Base-by-base conservation (phyloP, 2,329 filamentous ascomycete genomes). In the Mollisiaceae sp. region DNA sequence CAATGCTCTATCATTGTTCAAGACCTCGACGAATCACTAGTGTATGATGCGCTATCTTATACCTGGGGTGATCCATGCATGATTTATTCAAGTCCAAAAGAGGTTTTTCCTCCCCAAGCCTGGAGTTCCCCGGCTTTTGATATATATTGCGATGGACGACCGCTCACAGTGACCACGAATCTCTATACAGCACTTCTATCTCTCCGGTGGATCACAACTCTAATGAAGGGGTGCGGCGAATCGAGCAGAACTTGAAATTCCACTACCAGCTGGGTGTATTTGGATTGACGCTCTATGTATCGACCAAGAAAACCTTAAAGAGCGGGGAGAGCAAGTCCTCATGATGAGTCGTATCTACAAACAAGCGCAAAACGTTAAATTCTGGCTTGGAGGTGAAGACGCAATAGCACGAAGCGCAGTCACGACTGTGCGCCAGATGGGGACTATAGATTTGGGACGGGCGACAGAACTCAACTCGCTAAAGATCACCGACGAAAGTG, bases 281-380 rank as follows among this genome's bases (percentile, higher is more conserved):
- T 55, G 52, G 52, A 55, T 55, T n/a, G 52, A 55, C 35, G 52
- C 52, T 11, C 52, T 55, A 9, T 55, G 52, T n/a, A 55, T 55
- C 32, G 35, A 55, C 14, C 52, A 55, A 35, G 32, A 22, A 4
- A 20, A 55, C n/a, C 22, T 55, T 24, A 15, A 11, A 8, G 52
- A 55, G 20, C 32, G 35, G 52, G 32, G 22, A 35, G 9, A 8
- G 14, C 52, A 55, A n/a, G 52, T 55, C 15, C 52, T 32, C 6
- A 4, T 55, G 22, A 55, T 55, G 52, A 24, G 18, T 55, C 52
- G 52, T 8, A 55, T 55, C 6, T 55, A 55, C 52, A 6, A 14
- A n/a, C 52, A 55, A 36, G 35, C 22, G 11, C 9, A 32, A 24
- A 22, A 55, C 24, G 52, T 55, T 12, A 15, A 32, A 11, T 22